These are phyloP conservation scores for Backusella mclennaniae DNA, from an alignment of 192 early-diverging fungal species.

Conservation along the genomic window DNA sequence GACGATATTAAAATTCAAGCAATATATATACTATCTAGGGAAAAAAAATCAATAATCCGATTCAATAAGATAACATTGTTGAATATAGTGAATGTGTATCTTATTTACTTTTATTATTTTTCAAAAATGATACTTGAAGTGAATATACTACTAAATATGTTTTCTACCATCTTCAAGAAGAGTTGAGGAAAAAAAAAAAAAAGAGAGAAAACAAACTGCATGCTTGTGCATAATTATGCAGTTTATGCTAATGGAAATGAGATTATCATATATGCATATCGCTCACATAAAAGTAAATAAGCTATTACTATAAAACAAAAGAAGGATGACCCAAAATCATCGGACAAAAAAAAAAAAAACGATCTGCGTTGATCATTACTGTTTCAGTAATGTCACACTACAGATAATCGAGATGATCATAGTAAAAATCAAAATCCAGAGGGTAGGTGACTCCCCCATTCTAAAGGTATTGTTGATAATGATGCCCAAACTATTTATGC, in stretches of 20 bases:
- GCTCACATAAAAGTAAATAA: too few relatives aligned
- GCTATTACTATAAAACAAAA: not conserved
- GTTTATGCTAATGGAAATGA: not conserved
- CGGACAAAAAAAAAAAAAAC: not conserved
- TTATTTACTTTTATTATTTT: not conserved
- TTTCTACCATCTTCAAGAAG: not conserved
- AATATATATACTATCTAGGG: not conserved
- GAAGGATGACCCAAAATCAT: not conserved
- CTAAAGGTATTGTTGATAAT: too few relatives aligned
- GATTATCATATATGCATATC: not conserved
- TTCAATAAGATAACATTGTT: not conserved
- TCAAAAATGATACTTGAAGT: not conserved
- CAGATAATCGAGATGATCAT: not conserved
- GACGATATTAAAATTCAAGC: not conserved
- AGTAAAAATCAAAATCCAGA: too few relatives aligned
- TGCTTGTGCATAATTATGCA: not conserved
- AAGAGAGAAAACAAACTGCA: not conserved
- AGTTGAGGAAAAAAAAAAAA: too few relatives aligned
- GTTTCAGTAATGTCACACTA: not conserved
- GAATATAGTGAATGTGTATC: not conserved
- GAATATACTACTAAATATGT: not conserved
- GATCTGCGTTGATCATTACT: not conserved
- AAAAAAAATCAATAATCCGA: not conserved
- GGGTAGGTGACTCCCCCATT: too few relatives aligned
- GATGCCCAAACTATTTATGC: not conserved